phyloP scores from a whole-genome alignment of 768 basidiomycete species.

The Leccinellum albellum region DNA sequence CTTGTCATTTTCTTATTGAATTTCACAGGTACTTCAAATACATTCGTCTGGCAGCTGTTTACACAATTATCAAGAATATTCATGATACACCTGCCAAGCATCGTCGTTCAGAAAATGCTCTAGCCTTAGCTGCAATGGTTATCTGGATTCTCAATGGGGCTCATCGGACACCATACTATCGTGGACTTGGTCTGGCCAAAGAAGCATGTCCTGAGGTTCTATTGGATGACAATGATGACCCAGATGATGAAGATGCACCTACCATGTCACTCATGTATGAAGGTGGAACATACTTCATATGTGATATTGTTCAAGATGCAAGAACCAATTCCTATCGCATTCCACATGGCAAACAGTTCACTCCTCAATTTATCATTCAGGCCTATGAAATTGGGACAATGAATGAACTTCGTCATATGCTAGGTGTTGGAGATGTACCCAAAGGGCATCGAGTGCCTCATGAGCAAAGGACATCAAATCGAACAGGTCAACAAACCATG shows the following conservation, averaged over 20 bases:
- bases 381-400: not conserved
- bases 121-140: not conserved
- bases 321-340: not conserved
- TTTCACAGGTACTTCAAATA: slow-evolving; percentile 10
- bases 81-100: not conserved
- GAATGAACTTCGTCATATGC: not conserved
- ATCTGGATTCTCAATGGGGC: slow-evolving; percentile 6
- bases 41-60: not conserved
- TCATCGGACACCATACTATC: not conserved
- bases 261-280: slow-evolving; percentile 3
- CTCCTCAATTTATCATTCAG: not conserved
- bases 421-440: not conserved
- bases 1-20: not conserved
- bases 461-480: not conserved
- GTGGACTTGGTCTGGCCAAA: not conserved
- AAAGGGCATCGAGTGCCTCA: not conserved
- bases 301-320: not conserved
- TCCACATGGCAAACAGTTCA: not conserved
- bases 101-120: not conserved
- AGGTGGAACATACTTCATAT: slow-evolving; percentile 2
- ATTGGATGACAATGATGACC: not conserved
- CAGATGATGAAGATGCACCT: not conserved
- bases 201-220: not conserved
- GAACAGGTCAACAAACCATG: not conserved
- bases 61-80: not conserved